phyloP scores from a whole-genome alignment of 352 stramenopile genomes.

The Phytophthora pinifolia region DNA sequence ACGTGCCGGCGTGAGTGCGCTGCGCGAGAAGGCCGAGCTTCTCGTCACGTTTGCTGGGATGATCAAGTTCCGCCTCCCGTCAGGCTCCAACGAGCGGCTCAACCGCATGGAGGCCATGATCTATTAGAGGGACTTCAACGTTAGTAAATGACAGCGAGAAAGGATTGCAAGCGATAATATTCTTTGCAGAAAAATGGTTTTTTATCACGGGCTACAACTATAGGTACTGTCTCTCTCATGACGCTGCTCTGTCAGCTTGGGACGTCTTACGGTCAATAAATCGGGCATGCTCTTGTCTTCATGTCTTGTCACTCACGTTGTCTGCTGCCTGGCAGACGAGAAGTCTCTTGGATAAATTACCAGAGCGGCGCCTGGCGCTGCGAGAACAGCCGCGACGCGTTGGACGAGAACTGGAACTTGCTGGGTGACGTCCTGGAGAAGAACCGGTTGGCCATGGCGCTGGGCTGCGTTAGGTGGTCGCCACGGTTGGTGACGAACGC shows the following conservation, averaged over 20 bases:
- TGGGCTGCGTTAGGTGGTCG: slow-evolving; percentile 7
- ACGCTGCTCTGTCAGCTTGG: slow-evolving; percentile 13
- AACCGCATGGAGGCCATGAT: slow-evolving; percentile 90
- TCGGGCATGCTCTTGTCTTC: slow-evolving; percentile 26
- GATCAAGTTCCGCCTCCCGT: slow-evolving; percentile 86
- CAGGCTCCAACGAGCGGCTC: slow-evolving; percentile 80
- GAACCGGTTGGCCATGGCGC: slow-evolving; percentile 12
- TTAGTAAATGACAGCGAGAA: slow-evolving; percentile 1
- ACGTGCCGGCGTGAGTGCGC: slow-evolving; percentile 40
- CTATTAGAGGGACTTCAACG: slow-evolving; percentile 46
- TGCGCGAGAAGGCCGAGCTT: slow-evolving; percentile 79
- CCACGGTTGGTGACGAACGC: slow-evolving; percentile 22
- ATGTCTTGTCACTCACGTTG: slow-evolving; percentile 4
- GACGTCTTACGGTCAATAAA: slow-evolving; percentile 28
- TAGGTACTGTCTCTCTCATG: slow-evolving; percentile 25
- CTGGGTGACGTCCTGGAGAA: slow-evolving; percentile 43
- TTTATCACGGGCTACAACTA: slow-evolving; percentile 31
- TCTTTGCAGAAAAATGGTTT: slow-evolving; percentile 19
- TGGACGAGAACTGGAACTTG: slow-evolving; percentile 51
- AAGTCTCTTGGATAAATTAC: slow-evolving; percentile 24
- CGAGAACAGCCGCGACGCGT: slow-evolving; percentile 40
- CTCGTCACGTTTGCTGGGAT: slow-evolving; percentile 87
- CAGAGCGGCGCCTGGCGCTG: slow-evolving; percentile 45
- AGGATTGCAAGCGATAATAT: slow-evolving; percentile 26
- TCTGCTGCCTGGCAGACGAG: background rate